These are phyloP conservation scores for Novymonas esmeraldas DNA, from an alignment of 208 protist genomes.

Conservation along the genomic window DNA sequence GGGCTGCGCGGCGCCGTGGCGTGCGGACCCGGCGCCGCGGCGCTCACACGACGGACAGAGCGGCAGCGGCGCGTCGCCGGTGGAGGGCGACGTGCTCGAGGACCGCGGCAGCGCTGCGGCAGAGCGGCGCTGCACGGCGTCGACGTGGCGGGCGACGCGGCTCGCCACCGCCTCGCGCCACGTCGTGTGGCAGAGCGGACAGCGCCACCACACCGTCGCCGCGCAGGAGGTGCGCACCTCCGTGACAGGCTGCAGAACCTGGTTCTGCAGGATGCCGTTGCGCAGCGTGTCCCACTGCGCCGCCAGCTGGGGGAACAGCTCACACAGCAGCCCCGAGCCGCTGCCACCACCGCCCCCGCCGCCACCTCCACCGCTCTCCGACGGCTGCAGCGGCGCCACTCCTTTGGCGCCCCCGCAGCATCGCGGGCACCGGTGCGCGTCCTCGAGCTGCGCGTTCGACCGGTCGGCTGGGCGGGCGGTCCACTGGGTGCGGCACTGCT, in stretches of 20 bases:
- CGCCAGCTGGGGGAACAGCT: slow-evolving; percentile 50
- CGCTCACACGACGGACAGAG: slow-evolving; percentile 71
- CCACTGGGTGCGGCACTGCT: slow-evolving; percentile 45
- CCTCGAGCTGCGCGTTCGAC: slow-evolving; percentile 45
- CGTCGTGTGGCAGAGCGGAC: slow-evolving; percentile 50
- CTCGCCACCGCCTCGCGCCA: slow-evolving; percentile 65
- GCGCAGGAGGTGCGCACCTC: slow-evolving; percentile 47
- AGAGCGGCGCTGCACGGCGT: slow-evolving; percentile 7
- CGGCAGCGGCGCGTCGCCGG: slow-evolving; percentile 13
- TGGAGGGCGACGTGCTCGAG: background rate
- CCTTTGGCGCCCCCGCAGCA: slow-evolving; percentile 35
- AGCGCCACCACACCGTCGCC: slow-evolving; percentile 63
- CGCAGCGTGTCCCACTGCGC: slow-evolving; percentile 70
- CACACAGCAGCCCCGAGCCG: slow-evolving; percentile 14
- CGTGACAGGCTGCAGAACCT: slow-evolving; percentile 44
- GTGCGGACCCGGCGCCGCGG: slow-evolving; percentile 20
- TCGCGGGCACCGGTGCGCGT: slow-evolving; percentile 48
- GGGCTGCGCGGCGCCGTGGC: background rate
- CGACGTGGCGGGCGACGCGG: slow-evolving; percentile 46
- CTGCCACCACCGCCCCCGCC: background rate
- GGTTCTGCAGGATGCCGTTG: slow-evolving; percentile 51
- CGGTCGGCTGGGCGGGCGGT: slow-evolving; percentile 62
- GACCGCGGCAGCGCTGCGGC: background rate
- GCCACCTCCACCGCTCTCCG: too few species aligned
- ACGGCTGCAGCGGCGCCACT: too few species aligned